Percentiles rank a stretch among this genome's conserved stretches.
phyloP scores from a whole-genome alignment of 148 eudicot genomes.

The Arbutus unedo region DNA sequence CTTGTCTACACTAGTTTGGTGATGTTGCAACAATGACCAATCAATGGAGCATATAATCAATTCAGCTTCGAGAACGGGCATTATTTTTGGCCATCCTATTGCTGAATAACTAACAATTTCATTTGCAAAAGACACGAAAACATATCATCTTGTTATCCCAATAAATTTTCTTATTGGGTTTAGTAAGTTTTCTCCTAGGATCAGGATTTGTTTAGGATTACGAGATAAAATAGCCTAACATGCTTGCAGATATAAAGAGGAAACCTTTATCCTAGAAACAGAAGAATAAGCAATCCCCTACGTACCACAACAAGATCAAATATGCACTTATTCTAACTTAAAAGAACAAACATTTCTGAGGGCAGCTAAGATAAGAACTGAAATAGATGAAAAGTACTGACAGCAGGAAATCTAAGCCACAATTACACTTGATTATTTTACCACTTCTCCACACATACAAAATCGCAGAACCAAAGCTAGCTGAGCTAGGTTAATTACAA shows the following conservation, averaged over 20 bases:
- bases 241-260: neutral
- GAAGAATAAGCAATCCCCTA: neutral
- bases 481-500: neutral
- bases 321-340: neutral
- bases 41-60: neutral
- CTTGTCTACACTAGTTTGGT: neutral
- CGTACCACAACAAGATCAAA: neutral
- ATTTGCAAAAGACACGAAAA: neutral
- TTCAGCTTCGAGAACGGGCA: neutral
- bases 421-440: neutral
- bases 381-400: neutral
- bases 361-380: neutral
- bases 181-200: too few relatives aligned
- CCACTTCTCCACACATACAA: neutral
- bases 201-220: too few relatives aligned
- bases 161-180: too few relatives aligned
- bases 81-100: neutral
- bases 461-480: neutral
- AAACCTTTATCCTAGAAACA: neutral
- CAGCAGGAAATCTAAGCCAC: neutral
- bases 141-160: neutral
- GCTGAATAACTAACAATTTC: neutral
- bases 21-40: neutral
- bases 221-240: too few relatives aligned
- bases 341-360: neutral